Base-by-base conservation (phyloP, 2,329 filamentous ascomycete genomes). In the Diplodia corticola region DNA sequence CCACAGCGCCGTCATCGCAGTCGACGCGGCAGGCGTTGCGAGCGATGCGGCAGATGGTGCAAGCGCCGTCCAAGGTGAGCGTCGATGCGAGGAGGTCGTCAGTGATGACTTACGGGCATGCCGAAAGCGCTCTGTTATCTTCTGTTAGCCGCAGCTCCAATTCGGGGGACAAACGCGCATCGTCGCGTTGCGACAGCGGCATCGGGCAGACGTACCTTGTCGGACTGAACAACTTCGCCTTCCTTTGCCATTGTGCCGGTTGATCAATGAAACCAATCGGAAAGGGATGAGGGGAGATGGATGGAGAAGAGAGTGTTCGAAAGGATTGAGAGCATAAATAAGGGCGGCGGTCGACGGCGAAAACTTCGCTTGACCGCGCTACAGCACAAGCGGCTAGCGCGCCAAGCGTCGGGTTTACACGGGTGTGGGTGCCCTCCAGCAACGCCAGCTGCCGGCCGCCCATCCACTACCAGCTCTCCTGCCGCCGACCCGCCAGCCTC, bases 151-250 rank as follows among this genome's bases (percentile, higher is more conserved):
- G 46, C 20, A 10, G 64, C 22, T 30, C 64, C 33, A 26, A 15
- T 22, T 5, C 15, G n/a, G 3, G 7, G 24, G 7, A 20, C 28
- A 13, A 13, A 17, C 33, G 53, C 53, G 35, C 35, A 13, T 15
- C 30, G 22, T 24, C 22, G 22, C 17, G 13, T 17, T 30, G 35
- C 35, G 37, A 59, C 35, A 17, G 37, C 22, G 33, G 26, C 5
- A 28, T 30, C 44, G 13, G 28, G n/a, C 6, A 3, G 28, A 33
- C 33, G 0, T 46, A 66, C 64, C 64, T 86, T 85, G 28, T 85
- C 81, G 69, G 70, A 72, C 77, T 85, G 83, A 71, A 73, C 75
- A 73, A 81, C 80, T 22, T 82, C 81, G 74, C 79, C 80, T 68
- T 80, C 76, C 69, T 78, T 74, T 80, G 82, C 67, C 74, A 77